These are phyloP conservation scores for Vicia villosa DNA, from an alignment of 306 rosid genomes.

Conservation along the genomic window DNA sequence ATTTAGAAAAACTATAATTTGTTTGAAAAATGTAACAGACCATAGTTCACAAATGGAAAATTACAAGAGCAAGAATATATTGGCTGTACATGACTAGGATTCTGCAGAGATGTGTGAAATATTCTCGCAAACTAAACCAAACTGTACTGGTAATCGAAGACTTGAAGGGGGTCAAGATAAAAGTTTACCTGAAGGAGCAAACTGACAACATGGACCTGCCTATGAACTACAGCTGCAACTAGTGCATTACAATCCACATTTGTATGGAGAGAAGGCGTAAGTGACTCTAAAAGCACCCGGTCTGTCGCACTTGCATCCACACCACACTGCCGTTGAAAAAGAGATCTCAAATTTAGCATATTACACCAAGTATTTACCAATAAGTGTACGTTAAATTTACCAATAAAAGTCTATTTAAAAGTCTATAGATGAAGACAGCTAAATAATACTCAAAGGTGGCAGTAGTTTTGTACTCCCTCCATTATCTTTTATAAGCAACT, in stretches of 20 bases:
- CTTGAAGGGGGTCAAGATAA: slow-evolving; percentile 26
- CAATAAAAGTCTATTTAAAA: not conserved
- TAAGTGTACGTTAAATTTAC: slow-evolving; percentile 8
- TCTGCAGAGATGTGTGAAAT: slow-evolving; percentile 18
- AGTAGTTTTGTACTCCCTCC: slow-evolving; percentile 1
- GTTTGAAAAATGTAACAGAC: slow-evolving; percentile 5
- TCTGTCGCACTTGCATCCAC: slow-evolving; percentile 66
- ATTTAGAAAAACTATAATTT: not conserved
- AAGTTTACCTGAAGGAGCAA: slow-evolving; percentile 73
- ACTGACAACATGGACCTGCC: slow-evolving; percentile 74
- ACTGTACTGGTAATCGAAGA: slow-evolving; percentile 26
- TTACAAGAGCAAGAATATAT: slow-evolving; percentile 14
- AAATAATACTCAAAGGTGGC: not conserved
- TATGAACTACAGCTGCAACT: slow-evolving; percentile 82
- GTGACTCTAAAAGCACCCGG: slow-evolving; percentile 80
- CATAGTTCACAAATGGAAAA: slow-evolving; percentile 10
- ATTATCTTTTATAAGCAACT: too few relatives aligned
- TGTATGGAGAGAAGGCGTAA: slow-evolving; percentile 81
- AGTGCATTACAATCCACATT: slow-evolving; percentile 85
- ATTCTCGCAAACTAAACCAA: not conserved
- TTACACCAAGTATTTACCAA: slow-evolving; percentile 18
- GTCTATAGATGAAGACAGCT: not conserved
- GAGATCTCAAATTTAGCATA: slow-evolving; percentile 18
- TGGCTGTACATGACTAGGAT: slow-evolving; percentile 16
- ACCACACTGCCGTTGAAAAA: slow-evolving; percentile 67